Evolutionary conservation across 257 asterid species (phyloP), one percentile per base, ranked within the genome.

Genomic region (Fraxinus americana): DNA sequence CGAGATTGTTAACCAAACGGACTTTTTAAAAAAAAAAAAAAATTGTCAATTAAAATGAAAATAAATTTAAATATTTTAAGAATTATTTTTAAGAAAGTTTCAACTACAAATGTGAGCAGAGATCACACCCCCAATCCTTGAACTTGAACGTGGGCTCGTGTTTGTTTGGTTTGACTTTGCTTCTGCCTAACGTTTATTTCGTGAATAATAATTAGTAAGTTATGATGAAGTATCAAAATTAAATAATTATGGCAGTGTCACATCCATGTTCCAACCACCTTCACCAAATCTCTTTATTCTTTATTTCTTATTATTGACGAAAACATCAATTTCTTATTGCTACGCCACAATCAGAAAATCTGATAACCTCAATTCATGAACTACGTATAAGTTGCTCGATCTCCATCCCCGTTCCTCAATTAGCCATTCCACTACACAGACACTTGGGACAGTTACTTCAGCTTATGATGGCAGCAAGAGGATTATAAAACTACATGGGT

Each of bases 81-180:
- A 54, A 19, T 7, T 6, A 19, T 1, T 54, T 54, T 54, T 6
- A 54, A 54, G 65, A 54, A 54, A 17, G 65, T 54, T 23, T 54
- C 65, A 25, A 63, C 69, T 27, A 61, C 69, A 0, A 27, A 25
- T 23, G 69, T 25, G 69, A 63, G 69, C 8, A 23, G 1, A 63
- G 19, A 63, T 63, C 69, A 63, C 69, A 23, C 11, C 7, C 13
- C 19, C 69, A 63, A 63, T 23, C 17, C 17, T 63, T 63, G 71
- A 80, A 80, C 17, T 63, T 63, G 74, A 80, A 80, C 85, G 77
- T 83, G 87, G 87, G 75, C 74, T 76, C 84, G 61, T 83, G 82
- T n/a, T 76, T 79, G 79, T 72, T 43, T 50, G 19, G 61, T 80
- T 80, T 77, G 87, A 83, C 87, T 80, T 77, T 11, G 75, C 71